Conservation (phyloP, 108 stramenopile species). For the Discostella stelligeroides region DNA sequence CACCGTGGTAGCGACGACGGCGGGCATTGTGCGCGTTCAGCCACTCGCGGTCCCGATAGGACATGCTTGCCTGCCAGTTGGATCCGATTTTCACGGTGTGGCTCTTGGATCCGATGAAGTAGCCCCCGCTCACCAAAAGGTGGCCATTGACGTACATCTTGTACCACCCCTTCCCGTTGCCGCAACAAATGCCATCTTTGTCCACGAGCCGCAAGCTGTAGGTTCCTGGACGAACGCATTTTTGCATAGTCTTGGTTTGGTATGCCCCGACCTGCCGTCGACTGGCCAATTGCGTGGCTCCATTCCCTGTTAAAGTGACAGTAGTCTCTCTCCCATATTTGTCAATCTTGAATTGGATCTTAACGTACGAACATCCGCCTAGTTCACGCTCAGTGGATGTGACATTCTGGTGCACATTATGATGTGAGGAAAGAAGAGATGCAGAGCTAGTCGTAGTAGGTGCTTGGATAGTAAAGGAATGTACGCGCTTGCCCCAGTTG, state of each 20-base stretch:
- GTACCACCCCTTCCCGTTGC: constrained; percentile 31
- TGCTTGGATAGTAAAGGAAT: constrained; percentile 8
- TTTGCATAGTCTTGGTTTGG: constrained; percentile 21
- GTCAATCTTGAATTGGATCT: constrained; percentile 34
- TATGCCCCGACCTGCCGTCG: constrained; percentile 23
- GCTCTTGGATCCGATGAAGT: constrained; percentile 22
- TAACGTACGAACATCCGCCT: constrained; percentile 16
- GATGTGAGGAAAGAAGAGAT: neutral
- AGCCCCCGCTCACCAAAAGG: constrained; percentile 19
- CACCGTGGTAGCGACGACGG: constrained; percentile 16
- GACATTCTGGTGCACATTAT: neutral
- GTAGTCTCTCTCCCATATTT: constrained; percentile 30
- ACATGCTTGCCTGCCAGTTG: constrained; percentile 23
- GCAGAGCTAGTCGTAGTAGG: neutral
- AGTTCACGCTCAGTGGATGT: neutral
- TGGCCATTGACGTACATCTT: constrained; percentile 24
- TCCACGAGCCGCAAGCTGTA: constrained; percentile 23
- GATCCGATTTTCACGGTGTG: constrained; percentile 26
- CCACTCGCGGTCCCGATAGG: constrained; percentile 34
- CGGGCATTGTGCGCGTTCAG: constrained; percentile 30
- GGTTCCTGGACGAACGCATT: constrained; percentile 19
- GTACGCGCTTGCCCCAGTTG: constrained; percentile 15
- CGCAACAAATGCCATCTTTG: constrained; percentile 29
- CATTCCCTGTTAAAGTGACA: constrained; percentile 19
- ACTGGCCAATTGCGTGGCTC: constrained; percentile 4